These are phyloP conservation scores for Ricinus communis DNA, from an alignment of 345 rosid species.

Conservation along the genomic window DNA sequence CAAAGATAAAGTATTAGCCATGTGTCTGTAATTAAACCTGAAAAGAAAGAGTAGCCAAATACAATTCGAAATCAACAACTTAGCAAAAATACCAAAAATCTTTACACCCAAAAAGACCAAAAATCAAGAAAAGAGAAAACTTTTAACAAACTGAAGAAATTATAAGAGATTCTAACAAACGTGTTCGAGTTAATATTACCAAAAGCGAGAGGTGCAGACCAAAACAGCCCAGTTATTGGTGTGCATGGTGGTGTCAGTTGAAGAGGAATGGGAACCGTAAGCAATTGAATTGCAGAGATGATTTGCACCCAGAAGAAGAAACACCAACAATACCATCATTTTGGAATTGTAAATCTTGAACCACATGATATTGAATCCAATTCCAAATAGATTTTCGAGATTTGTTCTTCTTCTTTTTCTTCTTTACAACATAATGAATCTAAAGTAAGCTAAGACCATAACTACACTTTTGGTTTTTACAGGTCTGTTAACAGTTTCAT, in stretches of 20 bases:
- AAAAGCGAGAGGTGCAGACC: constrained; percentile 98
- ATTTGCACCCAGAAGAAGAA: constrained; percentile 8
- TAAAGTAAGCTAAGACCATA: too few relatives aligned
- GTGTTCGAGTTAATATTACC: constrained; percentile 38
- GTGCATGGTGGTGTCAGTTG: constrained; percentile 67
- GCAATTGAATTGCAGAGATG: constrained; percentile 4
- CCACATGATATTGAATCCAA: not conserved
- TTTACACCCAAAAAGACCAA: not conserved
- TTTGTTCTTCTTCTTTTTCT: not conserved
- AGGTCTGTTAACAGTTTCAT: too few relatives aligned
- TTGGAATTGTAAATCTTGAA: constrained; percentile 4
- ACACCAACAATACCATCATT: constrained; percentile 12
- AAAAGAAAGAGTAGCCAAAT: constrained; percentile 12
- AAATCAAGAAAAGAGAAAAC: not conserved
- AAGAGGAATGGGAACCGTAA: constrained; percentile 35
- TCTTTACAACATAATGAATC: not conserved
- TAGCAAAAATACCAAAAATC: not conserved
- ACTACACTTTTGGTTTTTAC: too few relatives aligned
- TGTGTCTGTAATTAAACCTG: constrained; percentile 98
- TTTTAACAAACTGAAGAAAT: not conserved
- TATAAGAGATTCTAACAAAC: not conserved
- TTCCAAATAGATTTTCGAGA: not conserved
- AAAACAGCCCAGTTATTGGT: constrained; percentile 98
- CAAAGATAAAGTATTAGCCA: constrained; percentile 94
- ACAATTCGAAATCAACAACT: constrained; percentile 15